Conservation (phyloP, 805 yeast species). For the Candida ponderosae region DNA sequence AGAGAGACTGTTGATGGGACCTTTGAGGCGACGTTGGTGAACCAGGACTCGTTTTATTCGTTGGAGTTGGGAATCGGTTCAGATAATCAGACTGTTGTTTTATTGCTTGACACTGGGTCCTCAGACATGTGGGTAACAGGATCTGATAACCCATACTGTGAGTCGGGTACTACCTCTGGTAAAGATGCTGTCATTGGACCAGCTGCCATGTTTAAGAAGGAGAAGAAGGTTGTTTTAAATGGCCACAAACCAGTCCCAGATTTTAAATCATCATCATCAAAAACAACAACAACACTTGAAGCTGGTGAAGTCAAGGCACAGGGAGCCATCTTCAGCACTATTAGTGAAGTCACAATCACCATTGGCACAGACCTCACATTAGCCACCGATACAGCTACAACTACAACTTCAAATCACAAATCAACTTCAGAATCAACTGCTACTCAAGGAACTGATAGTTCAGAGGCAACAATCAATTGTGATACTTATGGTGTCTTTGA, state of each 20-base stretch:
- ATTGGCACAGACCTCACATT: neutral
- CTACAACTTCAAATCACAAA: neutral
- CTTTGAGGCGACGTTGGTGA: slow-evolving; percentile 26
- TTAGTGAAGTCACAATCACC: no score
- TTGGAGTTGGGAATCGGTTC: slow-evolving; percentile 47
- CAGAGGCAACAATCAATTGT: slow-evolving; percentile 27
- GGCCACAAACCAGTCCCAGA: no score
- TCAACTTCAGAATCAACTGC: neutral
- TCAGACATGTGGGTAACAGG: slow-evolving; percentile 63
- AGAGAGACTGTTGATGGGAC: slow-evolving; percentile 20
- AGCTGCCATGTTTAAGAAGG: neutral
- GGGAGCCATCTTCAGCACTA: no score
- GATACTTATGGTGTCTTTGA: slow-evolving; percentile 31
- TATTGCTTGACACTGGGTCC: slow-evolving; percentile 70
- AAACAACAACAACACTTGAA: no score
- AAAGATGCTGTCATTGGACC: neutral
- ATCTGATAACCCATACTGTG: slow-evolving; percentile 39
- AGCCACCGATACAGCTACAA: neutral
- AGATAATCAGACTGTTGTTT: slow-evolving; percentile 43
- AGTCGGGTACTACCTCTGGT: slow-evolving; percentile 7
- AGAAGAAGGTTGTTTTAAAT: no score
- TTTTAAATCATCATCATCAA: no score
- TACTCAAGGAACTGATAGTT: neutral
- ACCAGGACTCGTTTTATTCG: slow-evolving; percentile 36
- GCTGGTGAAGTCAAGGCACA: no score